These are phyloP conservation scores for Malus orientalis DNA, from an alignment of 306 rosid genomes.

Conservation along the genomic window DNA sequence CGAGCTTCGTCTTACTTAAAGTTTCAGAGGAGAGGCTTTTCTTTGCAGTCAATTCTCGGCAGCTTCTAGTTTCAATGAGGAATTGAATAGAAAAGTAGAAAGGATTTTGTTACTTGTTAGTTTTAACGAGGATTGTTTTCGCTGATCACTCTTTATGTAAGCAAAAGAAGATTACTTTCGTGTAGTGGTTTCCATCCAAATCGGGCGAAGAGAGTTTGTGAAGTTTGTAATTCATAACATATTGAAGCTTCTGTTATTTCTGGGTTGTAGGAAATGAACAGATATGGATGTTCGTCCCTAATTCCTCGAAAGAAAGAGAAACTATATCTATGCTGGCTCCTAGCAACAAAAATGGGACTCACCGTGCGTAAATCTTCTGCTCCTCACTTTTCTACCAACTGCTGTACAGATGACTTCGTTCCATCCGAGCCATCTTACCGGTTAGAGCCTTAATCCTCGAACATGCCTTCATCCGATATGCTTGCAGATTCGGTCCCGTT, in stretches of 20 bases:
- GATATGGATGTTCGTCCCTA: background rate
- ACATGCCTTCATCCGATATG: slow-evolving; percentile 63
- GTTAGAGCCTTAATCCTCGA: slow-evolving; percentile 34
- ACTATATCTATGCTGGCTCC: background rate
- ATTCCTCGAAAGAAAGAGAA: background rate
- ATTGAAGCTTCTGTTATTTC: background rate
- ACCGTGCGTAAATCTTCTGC: background rate
- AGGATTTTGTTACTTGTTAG: background rate
- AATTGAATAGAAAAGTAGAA: background rate
- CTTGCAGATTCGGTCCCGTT: slow-evolving; percentile 78
- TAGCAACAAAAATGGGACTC: slow-evolving; percentile 12
- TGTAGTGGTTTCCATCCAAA: background rate
- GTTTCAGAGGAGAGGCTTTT: background rate
- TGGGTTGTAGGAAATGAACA: background rate
- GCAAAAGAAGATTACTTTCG: too few species aligned
- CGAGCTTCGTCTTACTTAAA: background rate
- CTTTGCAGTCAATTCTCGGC: background rate
- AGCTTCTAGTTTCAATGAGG: background rate
- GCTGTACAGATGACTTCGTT: slow-evolving; percentile 4
- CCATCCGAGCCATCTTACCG: background rate
- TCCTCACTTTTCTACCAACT: background rate
- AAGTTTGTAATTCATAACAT: background rate
- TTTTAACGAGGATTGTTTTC: background rate
- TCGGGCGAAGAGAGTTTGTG: background rate
- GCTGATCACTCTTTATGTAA: background rate